Evolutionary conservation across 1,139 yeast species (phyloP), one percentile per base, ranked within the genome.

Genomic region (Chernovozyma aurita): DNA sequence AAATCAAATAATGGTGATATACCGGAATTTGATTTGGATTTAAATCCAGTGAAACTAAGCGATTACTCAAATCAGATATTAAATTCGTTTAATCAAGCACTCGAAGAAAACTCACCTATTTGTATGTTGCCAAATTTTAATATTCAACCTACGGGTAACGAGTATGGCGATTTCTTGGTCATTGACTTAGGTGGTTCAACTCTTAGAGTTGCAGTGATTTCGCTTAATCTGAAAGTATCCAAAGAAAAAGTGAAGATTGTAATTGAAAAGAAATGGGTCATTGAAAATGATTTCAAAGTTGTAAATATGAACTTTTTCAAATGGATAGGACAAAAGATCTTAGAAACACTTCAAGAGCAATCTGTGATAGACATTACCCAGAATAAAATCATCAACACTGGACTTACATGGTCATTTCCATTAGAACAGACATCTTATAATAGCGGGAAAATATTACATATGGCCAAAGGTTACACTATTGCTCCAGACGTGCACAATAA

Each of bases 321-420:
- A 31, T 59, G 58, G 52, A 61, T 75, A 20, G 72, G 67, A 4
- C 43, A 48, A 12, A 60, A 61, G 33, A 61, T 71, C 22, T 35
- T 42, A 8, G 63, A 63, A 28, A 59, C 63, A 13, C 46, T 73
- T 15, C 28, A 40, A 2, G 33, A 38, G 14, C 73, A 70, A 47
- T 18, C 39, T 12, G 48, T 58, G 11, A 50, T 65, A 13, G 39
- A 38, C 20, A 31, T 39, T 6, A 41, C 38, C 16, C 24, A 32
- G 4, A 43, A 43, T 12, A 38, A 41, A 3, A 31, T 42, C 2
- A 61, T 75, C 24, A 57, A 59, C 25, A 59, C 72, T 3, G 80
- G 80, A 3, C 57, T 76, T 31, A 67, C 78, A n/a, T 76, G 82
- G 81, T 72, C 79, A 4, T 77, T 77, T 49, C 80, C 83, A 0